These are phyloP conservation scores for Geranium rotundifolium DNA, from an alignment of 345 rosid genomes.

Conservation along the genomic window DNA sequence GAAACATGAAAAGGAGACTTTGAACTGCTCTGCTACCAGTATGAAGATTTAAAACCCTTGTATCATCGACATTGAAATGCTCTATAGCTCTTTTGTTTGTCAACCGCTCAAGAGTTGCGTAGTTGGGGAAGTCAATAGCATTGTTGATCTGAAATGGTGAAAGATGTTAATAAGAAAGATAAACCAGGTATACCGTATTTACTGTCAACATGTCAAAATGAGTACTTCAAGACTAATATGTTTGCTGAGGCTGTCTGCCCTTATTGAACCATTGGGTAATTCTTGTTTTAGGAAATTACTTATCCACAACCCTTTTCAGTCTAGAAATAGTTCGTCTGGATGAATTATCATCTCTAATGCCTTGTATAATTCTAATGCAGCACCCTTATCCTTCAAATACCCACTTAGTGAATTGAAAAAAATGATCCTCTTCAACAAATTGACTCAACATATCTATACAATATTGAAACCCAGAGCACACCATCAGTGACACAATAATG, in stretches of 20 bases:
- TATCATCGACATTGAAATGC: conserved; percentile 25
- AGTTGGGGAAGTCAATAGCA: conserved; percentile 41
- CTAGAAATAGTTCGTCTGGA: conserved; percentile 41
- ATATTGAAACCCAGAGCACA: conserved; percentile 4
- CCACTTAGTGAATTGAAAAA: conserved; percentile 49
- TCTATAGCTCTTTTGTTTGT: conserved; percentile 47
- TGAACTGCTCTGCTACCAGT: conserved; percentile 26
- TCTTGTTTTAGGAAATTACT: conserved; percentile 34
- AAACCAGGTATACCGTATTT: background rate
- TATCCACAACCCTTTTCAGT: conserved; percentile 46
- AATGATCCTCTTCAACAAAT: conserved; percentile 40
- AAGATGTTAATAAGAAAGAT: background rate
- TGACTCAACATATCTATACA: conserved; percentile 43
- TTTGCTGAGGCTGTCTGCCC: conserved; percentile 18
- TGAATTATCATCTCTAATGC: conserved; percentile 42
- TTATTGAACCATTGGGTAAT: conserved; percentile 24
- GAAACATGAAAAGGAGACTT: background rate
- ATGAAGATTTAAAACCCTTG: conserved; percentile 44
- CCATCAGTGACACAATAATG: background rate
- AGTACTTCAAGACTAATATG: conserved; percentile 6
- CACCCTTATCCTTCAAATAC: conserved; percentile 31
- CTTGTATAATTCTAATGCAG: conserved; percentile 56
- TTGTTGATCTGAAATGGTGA: conserved; percentile 47
- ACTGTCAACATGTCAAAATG: background rate
- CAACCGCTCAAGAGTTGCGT: conserved; percentile 46